Conservation (phyloP, 2,329 filamentous ascomycete genomes). For the Aspergillus japonicus region DNA sequence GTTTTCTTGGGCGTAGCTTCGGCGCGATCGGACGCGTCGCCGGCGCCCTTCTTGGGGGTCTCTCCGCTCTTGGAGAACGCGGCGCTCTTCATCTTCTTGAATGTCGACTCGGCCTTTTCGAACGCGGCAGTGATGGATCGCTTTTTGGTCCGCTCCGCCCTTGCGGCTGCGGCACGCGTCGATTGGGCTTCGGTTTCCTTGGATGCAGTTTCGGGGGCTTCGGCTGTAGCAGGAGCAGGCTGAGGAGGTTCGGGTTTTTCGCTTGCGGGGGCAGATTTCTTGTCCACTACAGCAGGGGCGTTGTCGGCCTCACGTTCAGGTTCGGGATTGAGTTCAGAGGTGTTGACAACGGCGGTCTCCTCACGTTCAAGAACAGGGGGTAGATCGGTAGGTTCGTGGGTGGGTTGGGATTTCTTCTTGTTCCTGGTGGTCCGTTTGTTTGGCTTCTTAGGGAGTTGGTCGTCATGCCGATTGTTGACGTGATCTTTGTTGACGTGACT, state of each 20-base stretch:
- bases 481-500: neutral
- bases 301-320: neutral
- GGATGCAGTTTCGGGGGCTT: neutral
- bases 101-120: neutral
- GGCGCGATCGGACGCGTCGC: neutral
- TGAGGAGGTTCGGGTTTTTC: neutral
- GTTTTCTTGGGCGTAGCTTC: neutral
- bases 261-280: neutral
- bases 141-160: neutral
- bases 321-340: constrained; percentile 18
- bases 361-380: constrained; percentile 49
- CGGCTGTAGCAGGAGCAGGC: neutral
- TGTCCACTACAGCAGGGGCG: neutral
- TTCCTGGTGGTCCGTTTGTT: constrained; percentile 2
- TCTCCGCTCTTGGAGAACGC: neutral
- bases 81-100: neutral
- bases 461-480: neutral
- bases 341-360: constrained; percentile 39
- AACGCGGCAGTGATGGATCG: neutral
- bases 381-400: constrained; percentile 30
- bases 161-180: neutral
- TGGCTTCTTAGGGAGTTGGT: constrained; percentile 4
- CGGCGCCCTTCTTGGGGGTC: neutral
- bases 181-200: neutral
- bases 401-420: constrained; percentile 6